Percentiles rank a stretch among this genome's conserved stretches.
Evolutionary conservation across 179 eudicot species (phyloP).

Genomic region (Silene coronaria): DNA sequence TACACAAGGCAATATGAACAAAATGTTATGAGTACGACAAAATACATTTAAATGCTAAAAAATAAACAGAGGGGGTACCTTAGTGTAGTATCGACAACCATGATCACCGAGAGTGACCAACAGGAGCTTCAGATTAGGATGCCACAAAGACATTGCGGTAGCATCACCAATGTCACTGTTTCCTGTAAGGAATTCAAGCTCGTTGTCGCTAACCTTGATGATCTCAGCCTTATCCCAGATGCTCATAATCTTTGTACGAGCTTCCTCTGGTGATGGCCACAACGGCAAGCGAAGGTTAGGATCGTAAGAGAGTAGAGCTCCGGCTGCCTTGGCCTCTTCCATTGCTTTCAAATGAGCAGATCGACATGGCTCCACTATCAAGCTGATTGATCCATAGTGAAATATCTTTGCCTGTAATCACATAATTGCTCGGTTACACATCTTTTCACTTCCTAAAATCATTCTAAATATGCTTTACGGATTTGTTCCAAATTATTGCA

Average conservation of each 20-base stretch:
- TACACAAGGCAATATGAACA: background rate
- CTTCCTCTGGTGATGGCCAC: conserved; percentile 80
- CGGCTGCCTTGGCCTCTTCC: conserved; percentile 76
- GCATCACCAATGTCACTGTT: conserved; percentile 54
- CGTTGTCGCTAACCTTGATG: conserved; percentile 75
- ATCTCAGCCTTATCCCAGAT: conserved; percentile 88
- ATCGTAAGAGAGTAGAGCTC: conserved; percentile 81
- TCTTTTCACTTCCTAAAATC: background rate
- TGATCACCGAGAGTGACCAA: conserved; percentile 80
- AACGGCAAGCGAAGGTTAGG: conserved; percentile 82
- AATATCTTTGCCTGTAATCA: conserved; percentile 62
- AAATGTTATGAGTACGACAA: too few relatives aligned
- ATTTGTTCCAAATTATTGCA: background rate
- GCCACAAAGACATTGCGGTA: conserved; percentile 75
- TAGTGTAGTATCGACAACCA: conserved; percentile 70
- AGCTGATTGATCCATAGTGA: conserved; percentile 87
- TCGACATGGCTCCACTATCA: conserved; percentile 94
- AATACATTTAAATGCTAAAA: too few relatives aligned
- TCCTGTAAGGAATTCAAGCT: conserved; percentile 74
- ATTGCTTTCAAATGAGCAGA: conserved; percentile 87
- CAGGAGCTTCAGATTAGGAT: conserved; percentile 66
- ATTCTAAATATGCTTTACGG: too few relatives aligned
- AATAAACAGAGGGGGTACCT: conserved; percentile 32
- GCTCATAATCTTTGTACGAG: conserved; percentile 65
- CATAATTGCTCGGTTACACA: background rate